Evolutionary conservation across 192 early-diverging fungal genomes (phyloP).

Genomic region (Radiomyces spectabilis): DNA sequence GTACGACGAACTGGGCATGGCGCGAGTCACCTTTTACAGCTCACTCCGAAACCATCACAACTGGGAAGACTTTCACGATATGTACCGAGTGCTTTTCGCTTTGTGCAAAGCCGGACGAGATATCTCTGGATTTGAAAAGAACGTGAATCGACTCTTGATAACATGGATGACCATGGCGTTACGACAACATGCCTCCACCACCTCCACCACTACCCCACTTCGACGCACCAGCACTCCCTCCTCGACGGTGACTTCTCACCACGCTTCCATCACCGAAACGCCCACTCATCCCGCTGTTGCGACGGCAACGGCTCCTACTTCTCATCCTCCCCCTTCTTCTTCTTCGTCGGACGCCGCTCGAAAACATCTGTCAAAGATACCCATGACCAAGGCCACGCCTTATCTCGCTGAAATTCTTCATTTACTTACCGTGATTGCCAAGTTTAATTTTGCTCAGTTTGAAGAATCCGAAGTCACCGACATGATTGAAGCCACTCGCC

Average conservation of each 20-base stretch:
- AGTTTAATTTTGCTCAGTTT: conserved; percentile 51
- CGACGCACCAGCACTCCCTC: conserved; percentile 10
- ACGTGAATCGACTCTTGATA: conserved; percentile 39
- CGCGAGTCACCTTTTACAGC: conserved; percentile 46
- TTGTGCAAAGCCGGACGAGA: conserved; percentile 49
- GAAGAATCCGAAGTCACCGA: conserved; percentile 43
- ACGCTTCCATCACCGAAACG: too few relatives aligned
- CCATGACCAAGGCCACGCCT: too few relatives aligned
- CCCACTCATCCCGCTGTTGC: too few relatives aligned
- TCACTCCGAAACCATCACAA: conserved; percentile 37
- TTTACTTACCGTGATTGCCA: conserved; percentile 38
- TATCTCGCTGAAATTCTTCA: conserved; percentile 41
- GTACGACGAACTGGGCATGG: conserved; percentile 48
- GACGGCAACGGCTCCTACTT: too few relatives aligned
- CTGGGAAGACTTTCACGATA: conserved; percentile 46
- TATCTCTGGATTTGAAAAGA: conserved; percentile 52
- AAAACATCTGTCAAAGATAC: too few relatives aligned
- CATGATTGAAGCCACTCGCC: conserved; percentile 37
- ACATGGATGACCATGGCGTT: conserved; percentile 41
- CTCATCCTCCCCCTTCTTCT: too few relatives aligned
- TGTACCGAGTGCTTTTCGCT: conserved; percentile 35
- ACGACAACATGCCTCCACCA: conserved; percentile 1
- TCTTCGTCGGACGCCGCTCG: too few relatives aligned
- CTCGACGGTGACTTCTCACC: too few relatives aligned
- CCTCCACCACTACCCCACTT: not conserved